A percentile compares a stretch with the other conserved stretches of the same genome.
These are phyloP conservation scores for Globisporangium middletonii DNA, from an alignment of 352 stramenopile genomes.

Conservation along the genomic window DNA sequence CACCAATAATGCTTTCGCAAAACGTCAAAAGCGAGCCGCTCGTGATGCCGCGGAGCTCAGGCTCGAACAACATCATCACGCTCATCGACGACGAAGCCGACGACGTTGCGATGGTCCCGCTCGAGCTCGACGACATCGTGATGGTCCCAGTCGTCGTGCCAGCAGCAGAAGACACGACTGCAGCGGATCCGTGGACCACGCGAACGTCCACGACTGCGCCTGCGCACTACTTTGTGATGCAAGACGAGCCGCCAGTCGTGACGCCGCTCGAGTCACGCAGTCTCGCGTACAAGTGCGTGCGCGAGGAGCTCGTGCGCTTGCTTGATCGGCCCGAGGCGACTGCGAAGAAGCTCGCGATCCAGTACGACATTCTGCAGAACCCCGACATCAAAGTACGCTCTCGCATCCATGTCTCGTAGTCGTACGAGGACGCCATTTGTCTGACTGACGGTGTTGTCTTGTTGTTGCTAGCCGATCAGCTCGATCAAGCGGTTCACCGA, in stretches of 20 bases:
- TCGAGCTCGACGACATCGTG: slow-evolving; percentile 22
- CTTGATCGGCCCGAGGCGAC: slow-evolving; percentile 38
- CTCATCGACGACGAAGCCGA: slow-evolving; percentile 40
- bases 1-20: slow-evolving; percentile 2
- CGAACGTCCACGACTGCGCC: neutral
- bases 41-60: neutral
- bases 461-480: slow-evolving; percentile 34
- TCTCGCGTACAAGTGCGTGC: slow-evolving; percentile 53
- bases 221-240: slow-evolving; percentile 48
- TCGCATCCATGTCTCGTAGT: neutral
- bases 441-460: neutral
- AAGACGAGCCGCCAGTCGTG: slow-evolving; percentile 17
- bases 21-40: slow-evolving; percentile 9
- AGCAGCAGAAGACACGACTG: neutral
- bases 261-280: slow-evolving; percentile 39
- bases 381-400: slow-evolving; percentile 33
- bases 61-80: slow-evolving; percentile 15
- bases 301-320: slow-evolving; percentile 43
- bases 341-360: slow-evolving; percentile 33
- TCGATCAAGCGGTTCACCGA: slow-evolving; percentile 60
- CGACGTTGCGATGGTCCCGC: slow-evolving; percentile 24
- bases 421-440: neutral
- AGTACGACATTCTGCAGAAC: slow-evolving; percentile 59
- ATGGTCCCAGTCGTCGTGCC: slow-evolving; percentile 7
- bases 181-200: slow-evolving; percentile 1